These are phyloP conservation scores for Gossypium davidsonii DNA, from an alignment of 441 rosid genomes.

Conservation along the genomic window DNA sequence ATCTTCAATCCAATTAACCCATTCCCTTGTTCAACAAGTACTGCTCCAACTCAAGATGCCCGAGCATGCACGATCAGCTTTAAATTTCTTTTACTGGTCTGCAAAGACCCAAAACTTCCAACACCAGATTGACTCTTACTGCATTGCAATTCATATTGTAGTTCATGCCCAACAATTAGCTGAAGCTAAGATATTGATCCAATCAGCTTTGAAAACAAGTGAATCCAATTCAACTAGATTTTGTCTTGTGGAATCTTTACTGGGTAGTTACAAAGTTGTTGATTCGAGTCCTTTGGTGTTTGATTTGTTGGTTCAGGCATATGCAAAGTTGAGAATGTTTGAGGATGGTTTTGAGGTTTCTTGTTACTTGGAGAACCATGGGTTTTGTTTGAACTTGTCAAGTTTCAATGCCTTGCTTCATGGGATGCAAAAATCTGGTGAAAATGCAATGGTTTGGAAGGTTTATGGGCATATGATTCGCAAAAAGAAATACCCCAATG, in stretches of 20 bases:
- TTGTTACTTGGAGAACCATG: conserved; percentile 35
- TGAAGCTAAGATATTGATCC: conserved; percentile 62
- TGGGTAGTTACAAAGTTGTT: conserved; percentile 34
- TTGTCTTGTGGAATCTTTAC: conserved; percentile 39
- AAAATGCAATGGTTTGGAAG: conserved; percentile 46
- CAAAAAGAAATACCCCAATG: conserved; percentile 47
- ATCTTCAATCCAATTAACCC: conserved; percentile 27
- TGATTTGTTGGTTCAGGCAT: conserved; percentile 58
- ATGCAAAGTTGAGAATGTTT: conserved; percentile 51
- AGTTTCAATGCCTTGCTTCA: conserved; percentile 55
- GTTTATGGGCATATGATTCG: conserved; percentile 60
- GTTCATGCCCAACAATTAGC: conserved; percentile 42
- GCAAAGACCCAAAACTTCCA: conserved; percentile 33
- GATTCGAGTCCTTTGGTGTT: conserved; percentile 49
- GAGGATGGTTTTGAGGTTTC: conserved; percentile 53
- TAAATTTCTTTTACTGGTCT: conserved; percentile 77
- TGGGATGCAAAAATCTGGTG: conserved; percentile 46
- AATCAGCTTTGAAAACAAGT: conserved; percentile 39
- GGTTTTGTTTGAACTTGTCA: conserved; percentile 45
- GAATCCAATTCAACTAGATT: conserved; percentile 19
- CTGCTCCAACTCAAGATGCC: conserved; percentile 62
- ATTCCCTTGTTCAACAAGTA: conserved; percentile 35
- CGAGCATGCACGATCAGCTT: conserved; percentile 48
- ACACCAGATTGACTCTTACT: conserved; percentile 47
- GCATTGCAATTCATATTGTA: conserved; percentile 49